These are phyloP conservation scores for Azolla pinnata DNA, from an alignment of 75 land plant genomes.

Conservation along the genomic window DNA sequence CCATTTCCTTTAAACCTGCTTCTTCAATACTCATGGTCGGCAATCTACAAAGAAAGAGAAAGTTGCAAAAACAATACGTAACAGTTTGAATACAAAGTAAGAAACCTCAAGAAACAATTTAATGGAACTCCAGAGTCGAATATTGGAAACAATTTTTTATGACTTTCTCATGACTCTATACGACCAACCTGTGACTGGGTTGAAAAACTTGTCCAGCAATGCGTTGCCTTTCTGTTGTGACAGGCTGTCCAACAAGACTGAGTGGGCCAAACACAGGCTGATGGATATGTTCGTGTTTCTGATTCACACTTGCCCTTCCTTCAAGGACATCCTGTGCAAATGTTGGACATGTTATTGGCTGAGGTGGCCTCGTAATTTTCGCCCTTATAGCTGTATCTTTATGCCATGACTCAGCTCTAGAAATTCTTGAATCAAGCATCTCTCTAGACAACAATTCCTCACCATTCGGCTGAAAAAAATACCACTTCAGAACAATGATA, in stretches of 20 bases:
- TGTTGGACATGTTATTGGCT: slow-evolving; percentile 90
- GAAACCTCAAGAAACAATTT: too few species aligned
- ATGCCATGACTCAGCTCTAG: slow-evolving; percentile 83
- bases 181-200: slow-evolving; percentile 76
- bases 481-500: background rate
- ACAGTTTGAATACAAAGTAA: too few species aligned
- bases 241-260: slow-evolving; percentile 63
- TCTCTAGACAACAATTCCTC: slow-evolving; percentile 36
- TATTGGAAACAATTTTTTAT: too few species aligned
- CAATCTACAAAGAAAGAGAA: slow-evolving; percentile 33
- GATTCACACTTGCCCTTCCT: slow-evolving; percentile 66
- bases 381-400: slow-evolving; percentile 49
- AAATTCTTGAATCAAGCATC: slow-evolving; percentile 65
- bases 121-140: too few species aligned
- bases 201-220: slow-evolving; percentile 96
- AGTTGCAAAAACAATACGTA: too few species aligned
- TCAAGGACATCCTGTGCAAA: slow-evolving; percentile 97
- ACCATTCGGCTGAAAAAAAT: slow-evolving; percentile 27
- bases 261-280: slow-evolving; percentile 88
- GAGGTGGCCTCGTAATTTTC: slow-evolving; percentile 53
- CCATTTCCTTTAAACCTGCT: slow-evolving; percentile 93
- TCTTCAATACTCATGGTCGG: slow-evolving; percentile 99
- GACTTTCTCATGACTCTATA: too few species aligned
- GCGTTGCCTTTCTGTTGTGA: slow-evolving; percentile 70
- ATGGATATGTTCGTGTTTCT: slow-evolving; percentile 70